These are phyloP conservation scores for Glycine latifolia DNA, from an alignment of 306 rosid genomes.

Conservation along the genomic window DNA sequence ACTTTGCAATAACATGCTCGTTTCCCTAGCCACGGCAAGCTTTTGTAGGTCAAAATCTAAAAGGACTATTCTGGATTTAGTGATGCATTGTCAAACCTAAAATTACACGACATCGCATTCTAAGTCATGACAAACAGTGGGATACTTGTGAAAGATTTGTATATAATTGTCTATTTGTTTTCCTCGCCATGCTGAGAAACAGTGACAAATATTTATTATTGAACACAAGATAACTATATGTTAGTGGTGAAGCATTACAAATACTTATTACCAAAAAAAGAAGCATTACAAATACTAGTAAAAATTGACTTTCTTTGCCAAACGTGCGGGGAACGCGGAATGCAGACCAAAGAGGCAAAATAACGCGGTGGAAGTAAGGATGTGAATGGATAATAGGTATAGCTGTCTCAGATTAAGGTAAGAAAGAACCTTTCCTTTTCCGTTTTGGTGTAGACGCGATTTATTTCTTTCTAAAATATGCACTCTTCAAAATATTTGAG, in stretches of 20 bases:
- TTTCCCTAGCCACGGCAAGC: background rate
- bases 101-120: background rate
- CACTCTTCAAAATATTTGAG: too few relatives aligned
- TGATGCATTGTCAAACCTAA: background rate
- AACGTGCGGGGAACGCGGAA: conserved; percentile 23
- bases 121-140: too few relatives aligned
- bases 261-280: background rate
- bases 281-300: background rate
- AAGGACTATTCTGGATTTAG: conserved; percentile 2
- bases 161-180: too few relatives aligned
- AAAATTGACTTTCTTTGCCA: background rate
- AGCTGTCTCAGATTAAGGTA: background rate
- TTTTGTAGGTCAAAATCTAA: conserved; percentile 26
- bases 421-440: too few relatives aligned
- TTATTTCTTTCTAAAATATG: too few relatives aligned
- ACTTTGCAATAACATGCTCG: background rate
- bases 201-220: background rate
- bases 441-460: too few relatives aligned
- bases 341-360: background rate
- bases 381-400: background rate
- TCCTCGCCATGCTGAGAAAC: background rate
- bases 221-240: background rate
- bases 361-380: background rate
- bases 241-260: background rate
- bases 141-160: background rate